These are phyloP conservation scores for Aegle marmelos DNA, from an alignment of 345 rosid genomes.

Conservation along the genomic window DNA sequence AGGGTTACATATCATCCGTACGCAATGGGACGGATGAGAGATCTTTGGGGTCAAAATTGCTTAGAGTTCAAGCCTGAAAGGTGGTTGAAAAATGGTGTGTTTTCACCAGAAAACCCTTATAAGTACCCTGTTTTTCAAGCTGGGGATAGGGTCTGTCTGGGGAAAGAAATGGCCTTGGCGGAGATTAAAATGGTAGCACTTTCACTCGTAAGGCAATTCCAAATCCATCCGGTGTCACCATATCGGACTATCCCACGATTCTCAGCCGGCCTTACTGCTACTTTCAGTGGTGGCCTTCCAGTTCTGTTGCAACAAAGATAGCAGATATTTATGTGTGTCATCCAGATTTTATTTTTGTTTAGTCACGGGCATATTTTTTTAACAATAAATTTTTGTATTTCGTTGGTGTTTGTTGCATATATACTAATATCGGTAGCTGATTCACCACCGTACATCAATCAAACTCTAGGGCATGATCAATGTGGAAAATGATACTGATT, in stretches of 20 bases:
- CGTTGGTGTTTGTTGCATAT: background rate
- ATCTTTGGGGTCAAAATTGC: constrained; percentile 70
- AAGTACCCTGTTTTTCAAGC: constrained; percentile 43
- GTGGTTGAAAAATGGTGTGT: constrained; percentile 54
- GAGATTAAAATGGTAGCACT: constrained; percentile 59
- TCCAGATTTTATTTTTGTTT: background rate
- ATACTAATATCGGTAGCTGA: background rate
- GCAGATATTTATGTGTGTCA: background rate
- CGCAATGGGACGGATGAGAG: constrained; percentile 72
- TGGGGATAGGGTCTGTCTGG: constrained; percentile 54
- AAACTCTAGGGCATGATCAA: background rate
- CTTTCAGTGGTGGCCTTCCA: constrained; percentile 49
- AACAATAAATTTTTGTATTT: too few species aligned
- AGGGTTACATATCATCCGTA: constrained; percentile 78
- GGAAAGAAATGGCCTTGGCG: constrained; percentile 73
- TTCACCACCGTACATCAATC: background rate
- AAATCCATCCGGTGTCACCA: constrained; percentile 20
- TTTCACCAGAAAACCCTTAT: constrained; percentile 44
- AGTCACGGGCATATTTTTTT: background rate
- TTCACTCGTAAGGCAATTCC: constrained; percentile 41
- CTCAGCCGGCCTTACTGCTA: constrained; percentile 58
- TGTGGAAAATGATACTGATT: background rate
- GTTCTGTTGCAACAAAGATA: constrained; percentile 29
- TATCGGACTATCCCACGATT: constrained; percentile 23
- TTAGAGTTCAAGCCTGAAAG: constrained; percentile 69